Evolutionary conservation across 163 green algal species (phyloP).

Genomic region (Chloromonas sp.): DNA sequence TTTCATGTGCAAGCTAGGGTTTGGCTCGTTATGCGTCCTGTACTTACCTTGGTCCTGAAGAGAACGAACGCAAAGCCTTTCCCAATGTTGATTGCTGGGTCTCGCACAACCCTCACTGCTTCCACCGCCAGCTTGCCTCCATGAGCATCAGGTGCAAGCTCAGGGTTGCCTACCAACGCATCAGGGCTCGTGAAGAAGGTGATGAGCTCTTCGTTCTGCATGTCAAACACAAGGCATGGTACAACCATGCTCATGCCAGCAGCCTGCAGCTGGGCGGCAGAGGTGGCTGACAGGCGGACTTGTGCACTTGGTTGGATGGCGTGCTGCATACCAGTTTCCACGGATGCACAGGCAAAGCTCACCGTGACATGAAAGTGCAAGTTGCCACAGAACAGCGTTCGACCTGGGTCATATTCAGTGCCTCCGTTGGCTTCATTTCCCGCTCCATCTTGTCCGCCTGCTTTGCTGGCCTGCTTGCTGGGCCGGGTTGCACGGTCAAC

Average conservation of each 20-base stretch:
- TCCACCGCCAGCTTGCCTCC: conserved; percentile 42
- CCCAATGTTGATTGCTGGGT: conserved; percentile 62
- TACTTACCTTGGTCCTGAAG: conserved; percentile 53
- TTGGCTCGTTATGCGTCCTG: no score
- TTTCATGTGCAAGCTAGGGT: no score
- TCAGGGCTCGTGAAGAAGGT: conserved; percentile 46
- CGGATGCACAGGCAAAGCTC: background rate
- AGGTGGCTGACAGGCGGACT: background rate
- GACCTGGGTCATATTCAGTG: conserved; percentile 58
- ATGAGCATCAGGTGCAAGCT: conserved; percentile 15
- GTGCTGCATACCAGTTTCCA: background rate
- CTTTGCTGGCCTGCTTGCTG: conserved; percentile 10
- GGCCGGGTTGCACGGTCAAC: conserved; percentile 64
- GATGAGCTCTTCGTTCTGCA: conserved; percentile 82
- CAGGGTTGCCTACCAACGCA: conserved; percentile 21
- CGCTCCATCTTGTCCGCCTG: conserved; percentile 12
- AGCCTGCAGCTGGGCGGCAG: background rate
- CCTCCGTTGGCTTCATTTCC: conserved; percentile 3
- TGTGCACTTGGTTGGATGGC: background rate
- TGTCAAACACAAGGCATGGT: background rate
- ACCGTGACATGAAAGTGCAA: conserved; percentile 30
- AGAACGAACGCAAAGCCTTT: conserved; percentile 87
- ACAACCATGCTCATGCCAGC: background rate
- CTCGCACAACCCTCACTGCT: conserved; percentile 79
- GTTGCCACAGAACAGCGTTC: conserved; percentile 80